A percentile compares a stretch with the other conserved stretches of the same genome.
Conservation (phyloP, 1,284 basidiomycete species). For the Naganishia albida region DNA sequence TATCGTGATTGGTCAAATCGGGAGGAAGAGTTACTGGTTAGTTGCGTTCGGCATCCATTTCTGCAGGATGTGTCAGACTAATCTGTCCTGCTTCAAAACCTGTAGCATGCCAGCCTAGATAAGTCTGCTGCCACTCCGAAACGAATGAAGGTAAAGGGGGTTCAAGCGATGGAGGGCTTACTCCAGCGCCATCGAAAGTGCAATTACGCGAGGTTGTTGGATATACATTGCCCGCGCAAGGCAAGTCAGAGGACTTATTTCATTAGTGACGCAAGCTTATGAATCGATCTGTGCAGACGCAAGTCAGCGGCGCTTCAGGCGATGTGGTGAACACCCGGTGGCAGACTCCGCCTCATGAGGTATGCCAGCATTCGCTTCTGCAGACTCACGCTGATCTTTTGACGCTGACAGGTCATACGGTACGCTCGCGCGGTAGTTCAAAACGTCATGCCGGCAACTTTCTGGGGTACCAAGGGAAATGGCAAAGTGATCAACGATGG, state of each 20-base stretch:
- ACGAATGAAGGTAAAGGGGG: slow-evolving; percentile 60
- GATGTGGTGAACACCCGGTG: slow-evolving; percentile 2
- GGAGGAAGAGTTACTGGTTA: slow-evolving; percentile 15
- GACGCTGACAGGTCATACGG: slow-evolving; percentile 64
- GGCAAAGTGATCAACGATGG: slow-evolving; percentile 63
- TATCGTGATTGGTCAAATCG: slow-evolving; percentile 25
- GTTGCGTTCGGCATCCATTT: background rate
- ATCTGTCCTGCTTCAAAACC: too few species aligned
- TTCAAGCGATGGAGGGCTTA: slow-evolving; percentile 64
- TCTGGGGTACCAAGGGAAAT: slow-evolving; percentile 79
- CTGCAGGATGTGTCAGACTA: too few species aligned
- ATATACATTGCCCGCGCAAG: slow-evolving; percentile 72
- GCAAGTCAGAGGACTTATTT: slow-evolving; percentile 49
- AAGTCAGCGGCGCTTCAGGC: background rate
- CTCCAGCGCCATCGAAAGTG: slow-evolving; percentile 70
- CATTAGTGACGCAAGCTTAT: background rate
- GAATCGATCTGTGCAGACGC: background rate
- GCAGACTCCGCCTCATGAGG: slow-evolving; percentile 10
- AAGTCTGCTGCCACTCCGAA: slow-evolving; percentile 66
- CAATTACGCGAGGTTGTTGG: slow-evolving; percentile 67
- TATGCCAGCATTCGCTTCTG: background rate
- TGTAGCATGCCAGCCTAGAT: slow-evolving; percentile 30
- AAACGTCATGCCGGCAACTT: slow-evolving; percentile 68
- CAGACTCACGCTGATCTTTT: background rate
- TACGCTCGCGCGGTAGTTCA: slow-evolving; percentile 68